Evolutionary conservation across 805 yeast species (phyloP), one percentile per base, ranked within the genome.

Genomic region (Candida mattraensis): DNA sequence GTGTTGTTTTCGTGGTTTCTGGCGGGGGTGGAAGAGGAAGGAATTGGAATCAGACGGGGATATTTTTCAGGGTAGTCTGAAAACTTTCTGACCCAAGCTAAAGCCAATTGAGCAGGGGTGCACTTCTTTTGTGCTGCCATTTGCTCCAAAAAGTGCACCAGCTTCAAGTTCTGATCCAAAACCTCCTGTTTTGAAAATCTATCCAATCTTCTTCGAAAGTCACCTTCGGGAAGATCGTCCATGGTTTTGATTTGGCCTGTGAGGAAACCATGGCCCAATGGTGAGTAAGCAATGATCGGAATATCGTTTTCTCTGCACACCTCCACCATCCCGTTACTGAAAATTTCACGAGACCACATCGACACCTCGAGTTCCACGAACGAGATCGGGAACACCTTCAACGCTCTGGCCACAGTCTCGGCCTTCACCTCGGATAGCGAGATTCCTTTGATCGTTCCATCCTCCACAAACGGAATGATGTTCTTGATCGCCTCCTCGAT

Each of bases 351-450:
- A n/a, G 78, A 58, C 64, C 82, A 76, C 39, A 89, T 55, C 3
- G 95, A 85, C 42, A 81, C 72, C 61, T 88, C 97, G 27, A 83
- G 69, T 64, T 88, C 96, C 28, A 83, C 85, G 47, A 77, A 77
- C 3, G 77, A 67, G 37, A 87, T 69, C 25, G 80, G 83, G 37
- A 70, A 67, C 3, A 76, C 72, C 26, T 66, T 60, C 23, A 65
- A 60, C 3, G 93, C 89, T 42, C 74, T 74, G 15, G 60, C 56
- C 38, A 89, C 72, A 10, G 89, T 74, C 0, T 66, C 69, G 5
- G 76, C 80, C 15, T 76, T 69, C 13, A 79, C 83, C 61, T 88
- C 96, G 33, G 87, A 78, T 30, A 88, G 63, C 1, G 95, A 81
- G 35, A 83, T 70, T 17, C 83, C 88, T 33, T 78, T 80, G 47